Evolutionary conservation across 2,329 filamentous ascomycete species (phyloP).

Genomic region (Aspergillus quadrilineatus): DNA sequence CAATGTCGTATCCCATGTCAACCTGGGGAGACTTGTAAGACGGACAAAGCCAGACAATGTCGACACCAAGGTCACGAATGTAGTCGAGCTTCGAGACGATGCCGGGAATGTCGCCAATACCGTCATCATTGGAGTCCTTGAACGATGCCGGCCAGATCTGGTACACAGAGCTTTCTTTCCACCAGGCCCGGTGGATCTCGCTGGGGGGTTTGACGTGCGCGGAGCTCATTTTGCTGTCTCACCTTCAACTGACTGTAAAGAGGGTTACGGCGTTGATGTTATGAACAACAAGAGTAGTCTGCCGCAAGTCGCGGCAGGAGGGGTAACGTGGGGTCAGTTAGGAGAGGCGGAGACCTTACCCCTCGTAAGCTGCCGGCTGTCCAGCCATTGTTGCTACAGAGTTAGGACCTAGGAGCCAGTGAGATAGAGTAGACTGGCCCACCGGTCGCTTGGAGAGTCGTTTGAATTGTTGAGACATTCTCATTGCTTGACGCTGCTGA

Average conservation of each 20-base stretch:
- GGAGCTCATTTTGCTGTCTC: conserved; percentile 2
- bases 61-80: conserved; percentile 60
- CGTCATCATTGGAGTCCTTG: conserved; percentile 51
- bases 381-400: conserved; percentile 3
- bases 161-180: conserved; percentile 59
- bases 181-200: conserved; percentile 44
- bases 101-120: conserved; percentile 65
- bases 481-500: background rate
- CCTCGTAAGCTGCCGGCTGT: conserved; percentile 1
- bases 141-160: conserved; percentile 62
- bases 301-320: background rate
- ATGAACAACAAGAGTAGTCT: background rate
- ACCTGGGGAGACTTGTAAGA: conserved; percentile 55
- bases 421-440: conserved; percentile 5
- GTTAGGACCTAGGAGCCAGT: background rate
- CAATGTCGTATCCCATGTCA: conserved; percentile 56
- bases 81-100: conserved; percentile 66
- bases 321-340: conserved; percentile 8
- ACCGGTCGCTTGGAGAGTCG: background rate
- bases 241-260: background rate
- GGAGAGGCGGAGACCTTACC: background rate
- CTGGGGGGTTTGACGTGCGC: conserved; percentile 11
- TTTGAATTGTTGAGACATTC: conserved; percentile 2
- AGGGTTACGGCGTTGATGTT: background rate
- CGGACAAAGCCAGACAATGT: conserved; percentile 58